Percentiles rank a stretch among this genome's conserved stretches.
phyloP scores from a whole-genome alignment of 1,139 yeast species.

The Debaryomyces coudertii region DNA sequence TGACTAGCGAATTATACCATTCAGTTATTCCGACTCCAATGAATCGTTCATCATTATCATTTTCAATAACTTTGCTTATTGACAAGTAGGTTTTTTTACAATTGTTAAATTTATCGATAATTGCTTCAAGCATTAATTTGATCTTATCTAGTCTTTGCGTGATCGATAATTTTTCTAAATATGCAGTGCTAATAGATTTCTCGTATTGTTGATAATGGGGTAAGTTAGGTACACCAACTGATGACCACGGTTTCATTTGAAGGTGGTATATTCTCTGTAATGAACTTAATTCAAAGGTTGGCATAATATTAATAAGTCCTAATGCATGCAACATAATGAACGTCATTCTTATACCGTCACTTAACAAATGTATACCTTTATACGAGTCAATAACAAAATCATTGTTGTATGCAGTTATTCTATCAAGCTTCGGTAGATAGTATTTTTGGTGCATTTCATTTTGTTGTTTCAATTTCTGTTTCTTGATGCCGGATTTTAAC shows the following conservation, averaged over 20 bases:
- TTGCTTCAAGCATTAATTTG: conserved; percentile 14
- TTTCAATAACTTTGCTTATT: conserved; percentile 10
- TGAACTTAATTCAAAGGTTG: conserved; percentile 41
- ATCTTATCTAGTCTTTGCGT: conserved; percentile 5
- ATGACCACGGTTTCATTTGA: conserved; percentile 80
- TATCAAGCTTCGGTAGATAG: conserved; percentile 29
- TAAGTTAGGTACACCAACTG: conserved; percentile 77
- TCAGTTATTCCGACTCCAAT: conserved; percentile 16
- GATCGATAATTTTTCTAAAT: conserved; percentile 3
- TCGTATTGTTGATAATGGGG: conserved; percentile 50
- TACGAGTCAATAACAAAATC: conserved; percentile 34
- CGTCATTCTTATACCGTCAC: conserved; percentile 27
- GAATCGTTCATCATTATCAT: conserved; percentile 10
- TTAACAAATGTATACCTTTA: conserved; percentile 38
- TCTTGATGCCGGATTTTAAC: conserved; percentile 46
- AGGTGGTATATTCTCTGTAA: conserved; percentile 60
- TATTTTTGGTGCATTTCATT: conserved; percentile 22
- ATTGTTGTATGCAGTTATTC: conserved; percentile 22
- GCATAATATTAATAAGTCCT: conserved; percentile 34
- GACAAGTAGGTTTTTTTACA: conserved; percentile 15
- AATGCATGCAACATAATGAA: conserved; percentile 29
- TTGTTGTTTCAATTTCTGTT: conserved; percentile 33
- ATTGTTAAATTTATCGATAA: conserved; percentile 20
- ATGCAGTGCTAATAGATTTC: conserved; percentile 21
- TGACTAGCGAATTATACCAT: conserved; percentile 31